These are phyloP conservation scores for Ogataea siamensis DNA, from an alignment of 805 yeast genomes.

Conservation along the genomic window DNA sequence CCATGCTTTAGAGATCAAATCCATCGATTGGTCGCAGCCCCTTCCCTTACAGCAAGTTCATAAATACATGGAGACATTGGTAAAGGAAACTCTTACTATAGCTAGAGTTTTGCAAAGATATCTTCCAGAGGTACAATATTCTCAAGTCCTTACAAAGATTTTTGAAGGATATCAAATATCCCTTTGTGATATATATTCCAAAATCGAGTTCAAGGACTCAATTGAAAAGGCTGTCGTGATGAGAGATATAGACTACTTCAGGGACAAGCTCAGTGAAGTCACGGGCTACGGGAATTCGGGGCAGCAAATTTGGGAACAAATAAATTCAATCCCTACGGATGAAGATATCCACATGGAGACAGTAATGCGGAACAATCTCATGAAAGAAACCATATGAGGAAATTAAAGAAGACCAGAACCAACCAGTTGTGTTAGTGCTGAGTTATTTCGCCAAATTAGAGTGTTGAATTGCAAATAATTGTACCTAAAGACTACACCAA, in stretches of 20 bases:
- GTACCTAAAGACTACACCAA: too few relatives aligned
- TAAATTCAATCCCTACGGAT: constrained; percentile 48
- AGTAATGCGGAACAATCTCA: constrained; percentile 39
- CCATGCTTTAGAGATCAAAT: constrained; percentile 48
- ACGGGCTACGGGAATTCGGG: constrained; percentile 63
- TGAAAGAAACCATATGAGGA: constrained; percentile 5
- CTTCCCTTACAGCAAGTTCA: constrained; percentile 48
- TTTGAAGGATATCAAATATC: constrained; percentile 58
- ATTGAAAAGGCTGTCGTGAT: constrained; percentile 53
- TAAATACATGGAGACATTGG: constrained; percentile 61
- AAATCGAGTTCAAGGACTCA: constrained; percentile 47
- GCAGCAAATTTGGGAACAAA: constrained; percentile 59
- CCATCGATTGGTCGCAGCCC: constrained; percentile 51
- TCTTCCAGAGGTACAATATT: constrained; percentile 49
- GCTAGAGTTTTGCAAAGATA: constrained; percentile 57
- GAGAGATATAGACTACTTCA: constrained; percentile 61
- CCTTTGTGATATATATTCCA: constrained; percentile 51
- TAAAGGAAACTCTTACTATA: constrained; percentile 65
- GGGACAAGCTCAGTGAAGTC: constrained; percentile 56
- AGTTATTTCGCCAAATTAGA: too few relatives aligned
- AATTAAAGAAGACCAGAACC: too few relatives aligned
- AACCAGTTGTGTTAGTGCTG: too few relatives aligned
- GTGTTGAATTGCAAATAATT: too few relatives aligned
- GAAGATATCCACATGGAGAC: constrained; percentile 50
- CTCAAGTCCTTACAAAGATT: constrained; percentile 45